phyloP scores from a whole-genome alignment of 164 flowering plant genomes.

The Annona squamosa region DNA sequence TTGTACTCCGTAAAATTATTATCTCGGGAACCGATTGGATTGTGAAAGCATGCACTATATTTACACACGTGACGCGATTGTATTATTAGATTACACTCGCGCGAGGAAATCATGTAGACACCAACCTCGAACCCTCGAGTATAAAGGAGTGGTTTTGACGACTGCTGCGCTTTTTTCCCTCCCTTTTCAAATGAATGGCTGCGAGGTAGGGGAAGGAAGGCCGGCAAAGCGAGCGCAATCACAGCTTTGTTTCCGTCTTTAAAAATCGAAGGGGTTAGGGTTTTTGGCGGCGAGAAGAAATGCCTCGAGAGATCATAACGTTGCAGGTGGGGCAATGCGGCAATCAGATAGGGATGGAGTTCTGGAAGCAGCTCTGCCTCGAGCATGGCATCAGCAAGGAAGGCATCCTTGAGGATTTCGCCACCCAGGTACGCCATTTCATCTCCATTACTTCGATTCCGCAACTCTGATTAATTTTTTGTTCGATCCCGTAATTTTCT shows the following conservation, averaged over 20 bases:
- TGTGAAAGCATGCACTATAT: background rate
- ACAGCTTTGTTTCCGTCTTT: constrained; percentile 9
- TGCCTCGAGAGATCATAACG: constrained; percentile 98
- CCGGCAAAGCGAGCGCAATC: constrained; percentile 1
- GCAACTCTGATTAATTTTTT: background rate
- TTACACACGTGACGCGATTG: background rate
- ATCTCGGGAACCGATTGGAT: background rate
- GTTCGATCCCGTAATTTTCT: too few relatives aligned
- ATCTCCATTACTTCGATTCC: background rate
- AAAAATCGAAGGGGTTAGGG: background rate
- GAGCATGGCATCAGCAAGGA: constrained; percentile 98
- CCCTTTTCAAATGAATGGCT: constrained; percentile 15
- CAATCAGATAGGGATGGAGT: constrained; percentile 99
- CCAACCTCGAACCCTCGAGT: background rate
- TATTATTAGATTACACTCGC: background rate
- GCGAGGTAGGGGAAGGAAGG: background rate
- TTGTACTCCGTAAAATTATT: too few relatives aligned
- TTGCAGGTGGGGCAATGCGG: constrained; percentile 99
- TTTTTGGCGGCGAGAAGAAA: constrained; percentile 17
- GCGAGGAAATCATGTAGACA: background rate
- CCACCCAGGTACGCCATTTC: constrained; percentile 63
- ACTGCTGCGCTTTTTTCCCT: constrained; percentile 9
- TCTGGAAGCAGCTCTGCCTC: constrained; percentile 99
- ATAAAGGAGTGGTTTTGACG: background rate
- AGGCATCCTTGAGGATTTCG: constrained; percentile 97